Evolutionary conservation across 1,284 basidiomycete species (phyloP), one percentile per base, ranked within the genome.

Genomic region (Tilletia horrida): DNA sequence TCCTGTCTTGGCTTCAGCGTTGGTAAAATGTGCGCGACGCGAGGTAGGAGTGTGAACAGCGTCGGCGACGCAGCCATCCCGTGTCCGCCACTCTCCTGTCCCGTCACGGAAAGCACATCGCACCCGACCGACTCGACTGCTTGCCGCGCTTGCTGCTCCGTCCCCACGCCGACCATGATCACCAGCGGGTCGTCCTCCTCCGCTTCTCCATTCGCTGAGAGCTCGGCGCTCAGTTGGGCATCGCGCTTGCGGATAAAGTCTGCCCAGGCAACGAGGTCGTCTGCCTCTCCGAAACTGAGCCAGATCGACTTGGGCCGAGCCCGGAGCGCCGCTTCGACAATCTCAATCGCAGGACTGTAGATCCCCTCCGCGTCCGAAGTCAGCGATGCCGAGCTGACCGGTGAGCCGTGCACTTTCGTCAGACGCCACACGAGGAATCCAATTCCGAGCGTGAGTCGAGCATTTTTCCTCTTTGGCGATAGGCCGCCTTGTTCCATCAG

Each of bases 341-440:
- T 71, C 2, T 62, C 25, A 25, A 67, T 35, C 14, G 69, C 69
- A 2, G 68, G 65, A n/a, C 48, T 52, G n/a, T 43, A 25, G 7
- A 40, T 44, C 21, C 23, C 52, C 62, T 64, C 45, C 52, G 11
- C 18, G 50, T 65, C 57, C n/a, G 67, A 29, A 25, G 57, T 59
- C 7, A 61, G 31, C n/a, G 61, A 11, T 23, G 55, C 47, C 29
- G 43, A 68, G 8, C 73, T 71, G 6, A 59, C 63, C 35, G 69
- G 68, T 47, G 68, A 73, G 23, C 67, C 67, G 63, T 77, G 72
- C 6, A 76, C 55, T 47, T 70, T 65, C 23, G 63, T 64, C 27
- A 81, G 70, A 14, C 72, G 63, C 78, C 78, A 81, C 16, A 73
- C 72, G 25, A 81, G 73, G 48, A 81, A 71, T 13, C 77, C 77